Conservation (phyloP, 2,329 filamentous ascomycete species). For the Purpureocillium lavendulum region DNA sequence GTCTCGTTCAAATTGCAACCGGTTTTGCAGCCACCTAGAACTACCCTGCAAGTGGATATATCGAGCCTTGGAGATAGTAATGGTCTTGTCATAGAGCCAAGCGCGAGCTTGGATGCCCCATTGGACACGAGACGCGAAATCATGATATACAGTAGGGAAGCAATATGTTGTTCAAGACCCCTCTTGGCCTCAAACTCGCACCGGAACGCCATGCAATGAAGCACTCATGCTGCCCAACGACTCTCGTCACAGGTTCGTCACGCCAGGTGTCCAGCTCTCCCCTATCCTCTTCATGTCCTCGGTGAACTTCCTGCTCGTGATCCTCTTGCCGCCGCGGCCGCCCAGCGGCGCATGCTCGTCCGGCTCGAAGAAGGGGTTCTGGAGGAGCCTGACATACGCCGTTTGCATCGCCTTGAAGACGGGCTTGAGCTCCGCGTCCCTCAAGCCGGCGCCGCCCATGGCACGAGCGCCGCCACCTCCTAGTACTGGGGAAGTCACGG, state of each 20-base stretch:
- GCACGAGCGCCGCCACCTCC: slow-evolving; percentile 8
- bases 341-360: slow-evolving; percentile 65
- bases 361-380: slow-evolving; percentile 92
- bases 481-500: neutral
- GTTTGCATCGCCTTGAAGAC: slow-evolving; percentile 88
- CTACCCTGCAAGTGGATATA: no score
- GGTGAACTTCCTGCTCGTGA: slow-evolving; percentile 73
- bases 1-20: no score
- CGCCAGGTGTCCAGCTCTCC: slow-evolving; percentile 72
- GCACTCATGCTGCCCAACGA: slow-evolving; percentile 2
- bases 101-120: no score
- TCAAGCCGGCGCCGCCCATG: slow-evolving; percentile 53
- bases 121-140: no score
- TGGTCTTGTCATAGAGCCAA: no score
- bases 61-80: no score
- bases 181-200: neutral
- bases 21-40: no score
- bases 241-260: slow-evolving; percentile 43
- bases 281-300: slow-evolving; percentile 81
- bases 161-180: neutral
- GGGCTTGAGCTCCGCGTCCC: slow-evolving; percentile 80
- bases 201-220: slow-evolving; percentile 17
- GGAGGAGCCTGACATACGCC: slow-evolving; percentile 80
- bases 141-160: no score
- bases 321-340: slow-evolving; percentile 54